A percentile compares a stretch with the other conserved stretches of the same genome.
Evolutionary conservation across 2,329 filamentous ascomycete genomes (phyloP).

Genomic region (Passalora sequoiae): DNA sequence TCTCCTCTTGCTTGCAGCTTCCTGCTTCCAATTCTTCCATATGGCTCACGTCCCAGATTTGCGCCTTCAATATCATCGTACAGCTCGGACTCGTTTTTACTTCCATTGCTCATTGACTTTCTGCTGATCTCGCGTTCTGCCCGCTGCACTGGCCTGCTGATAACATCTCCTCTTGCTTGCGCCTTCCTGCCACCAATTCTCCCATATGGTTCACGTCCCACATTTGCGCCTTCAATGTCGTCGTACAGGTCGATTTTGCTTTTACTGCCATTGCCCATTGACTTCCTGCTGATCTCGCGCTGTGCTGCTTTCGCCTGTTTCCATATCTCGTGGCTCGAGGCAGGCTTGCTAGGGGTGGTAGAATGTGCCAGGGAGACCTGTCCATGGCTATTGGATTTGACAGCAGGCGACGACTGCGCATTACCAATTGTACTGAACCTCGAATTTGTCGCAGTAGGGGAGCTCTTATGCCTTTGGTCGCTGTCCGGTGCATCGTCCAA

Average conservation of each 20-base stretch:
- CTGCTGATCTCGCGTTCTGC: conserved; percentile 21
- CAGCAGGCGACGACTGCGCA: conserved; percentile 8
- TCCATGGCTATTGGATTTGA: not conserved
- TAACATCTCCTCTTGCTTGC: not conserved
- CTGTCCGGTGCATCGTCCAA: conserved; percentile 19
- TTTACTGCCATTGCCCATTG: too few relatives aligned
- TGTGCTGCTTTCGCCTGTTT: conserved; percentile 16
- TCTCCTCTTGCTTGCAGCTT: not conserved
- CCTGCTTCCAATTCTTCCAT: conserved; percentile 11
- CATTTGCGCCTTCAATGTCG: conserved; percentile 41
- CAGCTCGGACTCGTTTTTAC: conserved; percentile 32
- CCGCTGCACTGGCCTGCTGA: not conserved
- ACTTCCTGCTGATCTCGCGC: not conserved
- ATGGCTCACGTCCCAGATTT: conserved; percentile 18
- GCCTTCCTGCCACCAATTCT: conserved; percentile 9
- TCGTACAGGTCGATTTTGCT: conserved; percentile 42
- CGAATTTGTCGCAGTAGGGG: conserved; percentile 6
- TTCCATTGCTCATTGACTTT: too few relatives aligned
- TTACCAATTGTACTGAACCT: conserved; percentile 2
- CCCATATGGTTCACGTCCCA: conserved; percentile 10
- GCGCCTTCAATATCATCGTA: conserved; percentile 45
- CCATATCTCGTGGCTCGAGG: conserved; percentile 16
- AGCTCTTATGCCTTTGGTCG: conserved; percentile 9
- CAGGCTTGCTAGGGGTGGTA: not conserved
- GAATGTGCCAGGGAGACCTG: not conserved